Evolutionary conservation across 495 filamentous ascomycete genomes (phyloP), one percentile per base, ranked within the genome.

Genomic region (Aspergillus cristatus): DNA sequence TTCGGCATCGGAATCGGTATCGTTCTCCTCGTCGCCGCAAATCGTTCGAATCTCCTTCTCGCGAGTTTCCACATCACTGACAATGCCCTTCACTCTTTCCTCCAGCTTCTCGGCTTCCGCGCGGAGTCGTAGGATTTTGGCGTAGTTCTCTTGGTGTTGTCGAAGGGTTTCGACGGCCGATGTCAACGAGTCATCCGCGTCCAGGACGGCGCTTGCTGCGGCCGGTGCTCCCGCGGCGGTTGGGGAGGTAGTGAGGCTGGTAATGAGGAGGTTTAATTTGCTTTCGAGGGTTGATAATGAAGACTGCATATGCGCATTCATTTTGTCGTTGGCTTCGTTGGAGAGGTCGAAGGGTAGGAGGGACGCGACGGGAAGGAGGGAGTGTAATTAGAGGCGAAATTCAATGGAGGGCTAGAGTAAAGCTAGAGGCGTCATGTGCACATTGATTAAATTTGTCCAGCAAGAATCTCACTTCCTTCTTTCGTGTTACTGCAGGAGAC

Each of bases 101-200:
- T 68, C 67, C 8, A 70, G 42, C 16, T 39, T 46, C 14, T 62
- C 47, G 6, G 67, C 63, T 32, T 68, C 63, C 0, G 40, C 37
- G 13, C 65, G 64, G 1, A 70, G 43, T 11, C 41, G 44, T 1
- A 68, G 47, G 28, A 67, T 62, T 22, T 46, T 60, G 2, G 57
- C 52, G 36, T 70, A 58, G 41, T 68, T 70, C 25, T 46, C 48
- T 43, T 70, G 67, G 50, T 70, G 67, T 15, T 41, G 48, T 36
- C 62, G 59, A 7, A 70, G 60, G 3, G 58, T 63, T 11, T 59
- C 44, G 26, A 70, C 50, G 16, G 63, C 48, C 14, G 60, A 53
- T 29, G 62, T 57, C 24, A 70, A 36, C 8, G 43, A 41, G 46
- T 68, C 63, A 50, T 70, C 67, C 2, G 65, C 63, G 22, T 57